Evolutionary conservation across 2,329 filamentous ascomycete species (phyloP).

Genomic region (Diaporthe ampelina): DNA sequence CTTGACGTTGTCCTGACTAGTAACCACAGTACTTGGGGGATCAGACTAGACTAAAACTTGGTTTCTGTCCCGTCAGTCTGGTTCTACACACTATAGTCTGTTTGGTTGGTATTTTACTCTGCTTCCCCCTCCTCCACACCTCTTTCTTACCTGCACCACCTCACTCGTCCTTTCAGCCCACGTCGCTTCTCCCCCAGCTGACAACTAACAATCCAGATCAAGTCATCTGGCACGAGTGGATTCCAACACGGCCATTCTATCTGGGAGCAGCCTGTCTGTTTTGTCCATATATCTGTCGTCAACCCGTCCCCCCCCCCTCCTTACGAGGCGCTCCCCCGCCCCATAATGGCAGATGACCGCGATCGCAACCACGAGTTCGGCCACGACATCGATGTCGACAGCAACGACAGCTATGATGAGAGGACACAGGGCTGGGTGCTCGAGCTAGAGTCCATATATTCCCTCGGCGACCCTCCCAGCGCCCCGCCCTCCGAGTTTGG

Average conservation of each 20-base stretch:
- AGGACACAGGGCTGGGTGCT: conserved; percentile 40
- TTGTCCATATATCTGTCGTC: neutral
- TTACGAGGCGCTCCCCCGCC: conserved; percentile 11
- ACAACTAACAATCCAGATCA: neutral
- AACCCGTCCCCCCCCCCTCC: too few relatives aligned
- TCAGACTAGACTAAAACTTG: neutral
- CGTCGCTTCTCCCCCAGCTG: neutral
- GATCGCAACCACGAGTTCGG: neutral
- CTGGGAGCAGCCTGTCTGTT: neutral
- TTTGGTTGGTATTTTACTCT: conserved; percentile 4
- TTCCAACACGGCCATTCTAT: neutral
- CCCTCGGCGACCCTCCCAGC: conserved; percentile 32
- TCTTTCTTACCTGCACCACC: neutral
- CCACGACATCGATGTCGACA: conserved; percentile 31
- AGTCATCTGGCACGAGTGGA: neutral
- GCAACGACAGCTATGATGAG: conserved; percentile 24
- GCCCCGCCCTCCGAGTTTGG: conserved; percentile 30
- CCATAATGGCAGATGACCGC: conserved; percentile 26
- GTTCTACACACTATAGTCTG: neutral
- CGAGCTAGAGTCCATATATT: conserved; percentile 36
- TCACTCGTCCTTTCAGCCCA: neutral
- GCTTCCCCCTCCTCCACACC: neutral
- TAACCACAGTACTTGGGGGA: neutral
- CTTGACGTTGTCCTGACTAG: neutral
- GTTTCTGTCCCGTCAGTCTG: conserved; percentile 15